A percentile compares a stretch with the other conserved stretches of the same genome.
Evolutionary conservation across 2,329 filamentous ascomycete genomes (phyloP).

Genomic region (Periconia sp.): DNA sequence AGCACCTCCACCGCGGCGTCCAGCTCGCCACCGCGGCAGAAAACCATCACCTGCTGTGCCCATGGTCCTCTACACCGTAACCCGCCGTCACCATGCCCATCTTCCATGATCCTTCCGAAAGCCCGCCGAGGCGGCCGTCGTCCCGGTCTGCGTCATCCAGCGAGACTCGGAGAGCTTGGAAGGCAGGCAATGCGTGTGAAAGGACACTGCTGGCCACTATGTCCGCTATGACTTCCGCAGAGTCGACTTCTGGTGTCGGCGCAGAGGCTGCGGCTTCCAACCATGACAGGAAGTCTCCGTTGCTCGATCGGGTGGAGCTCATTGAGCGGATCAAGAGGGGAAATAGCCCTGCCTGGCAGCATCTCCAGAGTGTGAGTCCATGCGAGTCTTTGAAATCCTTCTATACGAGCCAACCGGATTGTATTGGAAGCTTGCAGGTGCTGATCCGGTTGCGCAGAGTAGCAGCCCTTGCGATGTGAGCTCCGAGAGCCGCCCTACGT

Average conservation of each 20-base stretch:
- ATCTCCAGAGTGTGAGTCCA: constrained; percentile 54
- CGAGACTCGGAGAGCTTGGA: constrained; percentile 23
- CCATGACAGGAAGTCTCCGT: constrained; percentile 28
- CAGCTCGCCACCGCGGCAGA: constrained; percentile 9
- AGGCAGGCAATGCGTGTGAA: constrained; percentile 12
- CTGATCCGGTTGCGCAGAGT: constrained; percentile 27
- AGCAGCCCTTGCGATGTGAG: constrained; percentile 16
- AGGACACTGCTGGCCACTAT: constrained; percentile 12
- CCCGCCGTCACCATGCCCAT: constrained; percentile 42
- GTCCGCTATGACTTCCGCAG: constrained; percentile 10
- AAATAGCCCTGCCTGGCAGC: constrained; percentile 76
- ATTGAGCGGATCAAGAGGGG: constrained; percentile 84
- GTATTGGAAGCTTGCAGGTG: background rate
- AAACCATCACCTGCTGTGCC: constrained; percentile 20
- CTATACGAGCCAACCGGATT: background rate
- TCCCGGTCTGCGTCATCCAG: constrained; percentile 21
- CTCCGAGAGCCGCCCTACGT: constrained; percentile 23
- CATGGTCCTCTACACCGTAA: constrained; percentile 30
- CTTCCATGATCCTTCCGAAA: constrained; percentile 45
- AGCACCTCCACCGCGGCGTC: constrained; percentile 1
- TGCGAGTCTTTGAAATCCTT: constrained; percentile 46
- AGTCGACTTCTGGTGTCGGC: constrained; percentile 8
- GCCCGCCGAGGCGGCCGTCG: constrained; percentile 26
- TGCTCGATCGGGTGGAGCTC: constrained; percentile 72
- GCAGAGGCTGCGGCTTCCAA: constrained; percentile 23